Base-by-base conservation (phyloP, 345 rosid species). In the Eucalyptus brandiana region DNA sequence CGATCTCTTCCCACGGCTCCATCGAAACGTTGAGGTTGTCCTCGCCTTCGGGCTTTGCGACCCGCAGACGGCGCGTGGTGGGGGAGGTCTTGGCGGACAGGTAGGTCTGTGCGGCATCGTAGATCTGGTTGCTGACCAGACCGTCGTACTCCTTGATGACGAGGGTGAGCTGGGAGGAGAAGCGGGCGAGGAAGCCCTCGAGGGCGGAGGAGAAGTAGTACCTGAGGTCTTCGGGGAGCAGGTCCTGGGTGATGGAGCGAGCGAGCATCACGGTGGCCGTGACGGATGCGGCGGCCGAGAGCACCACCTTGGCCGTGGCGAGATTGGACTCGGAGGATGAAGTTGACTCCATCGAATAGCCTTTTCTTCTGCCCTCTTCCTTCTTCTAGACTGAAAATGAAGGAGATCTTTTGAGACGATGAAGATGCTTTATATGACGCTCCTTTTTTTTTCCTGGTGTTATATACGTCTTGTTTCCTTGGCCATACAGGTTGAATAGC, bases 41-140 rank as follows among this genome's bases (percentile, higher is more conserved):
- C 86, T 96, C 96, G 87, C 94, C 95, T 53, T 95, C 94, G 32
- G 90, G 90, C 90, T 95, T 96, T 89, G 92, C 91, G 30, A 92
- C 91, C 26, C 42, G 87, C 54, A 92, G 87, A 45, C 92, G 90
- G 37, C 87, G 91, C 7, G 92, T 91, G 65, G 90, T 62, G 87
- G 92, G 92, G 54, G 88, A 80, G 56, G 91, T 50, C 89, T 83
- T 90, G 87, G 62, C 60, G 34, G 83, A 76, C 62, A 91, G 87
- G 58, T 92, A 92, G 62, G 54, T 56, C 88, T 91, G 87, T 3
- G 92, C 94, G 10, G 94, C 92, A n/a, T 89, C 88, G 86, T 91
- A 92, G 37, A 91, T 51, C 86, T 92, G 88, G 91, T 92, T 92
- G 54, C 53, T 87, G 28, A 88, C 90, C 34, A 90, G 88, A 45